Conservation (phyloP, 2,329 filamentous ascomycete species). For the Pseudocercospora crystallina region DNA sequence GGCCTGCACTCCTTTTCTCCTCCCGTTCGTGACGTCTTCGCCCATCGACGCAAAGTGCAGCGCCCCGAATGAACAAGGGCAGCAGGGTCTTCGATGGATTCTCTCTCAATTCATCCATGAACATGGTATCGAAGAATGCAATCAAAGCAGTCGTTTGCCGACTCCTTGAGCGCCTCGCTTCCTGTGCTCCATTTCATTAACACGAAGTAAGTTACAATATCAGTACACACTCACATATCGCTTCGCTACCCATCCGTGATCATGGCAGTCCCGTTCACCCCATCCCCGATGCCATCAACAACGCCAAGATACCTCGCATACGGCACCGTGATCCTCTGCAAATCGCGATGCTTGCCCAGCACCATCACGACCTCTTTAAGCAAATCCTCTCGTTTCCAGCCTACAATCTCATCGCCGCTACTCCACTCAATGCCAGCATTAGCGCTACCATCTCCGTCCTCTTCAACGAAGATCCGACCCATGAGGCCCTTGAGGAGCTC, state of each 20-base stretch:
- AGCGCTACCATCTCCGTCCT: constrained; percentile 46
- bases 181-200: too few relatives aligned
- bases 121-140: too few relatives aligned
- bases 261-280: constrained; percentile 4
- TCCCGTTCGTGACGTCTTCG: too few relatives aligned
- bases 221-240: neutral
- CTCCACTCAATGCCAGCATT: constrained; percentile 62
- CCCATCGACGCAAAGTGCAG: too few relatives aligned
- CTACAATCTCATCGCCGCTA: constrained; percentile 72
- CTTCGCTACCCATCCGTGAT: constrained; percentile 4
- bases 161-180: neutral
- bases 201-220: neutral
- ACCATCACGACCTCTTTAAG: constrained; percentile 90
- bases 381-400: constrained; percentile 85
- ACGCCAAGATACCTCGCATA: constrained; percentile 9
- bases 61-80: too few relatives aligned
- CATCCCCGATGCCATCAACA: neutral
- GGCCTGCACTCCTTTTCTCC: too few relatives aligned
- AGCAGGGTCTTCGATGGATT: too few relatives aligned
- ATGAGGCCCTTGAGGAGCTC: constrained; percentile 82
- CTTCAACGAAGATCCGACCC: constrained; percentile 66
- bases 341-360: constrained; percentile 94
- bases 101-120: too few relatives aligned
- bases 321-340: constrained; percentile 91
- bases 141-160: too few relatives aligned